Evolutionary conservation across 352 stramenopile genomes (phyloP).

Genomic region (Phytophthora sojae): DNA sequence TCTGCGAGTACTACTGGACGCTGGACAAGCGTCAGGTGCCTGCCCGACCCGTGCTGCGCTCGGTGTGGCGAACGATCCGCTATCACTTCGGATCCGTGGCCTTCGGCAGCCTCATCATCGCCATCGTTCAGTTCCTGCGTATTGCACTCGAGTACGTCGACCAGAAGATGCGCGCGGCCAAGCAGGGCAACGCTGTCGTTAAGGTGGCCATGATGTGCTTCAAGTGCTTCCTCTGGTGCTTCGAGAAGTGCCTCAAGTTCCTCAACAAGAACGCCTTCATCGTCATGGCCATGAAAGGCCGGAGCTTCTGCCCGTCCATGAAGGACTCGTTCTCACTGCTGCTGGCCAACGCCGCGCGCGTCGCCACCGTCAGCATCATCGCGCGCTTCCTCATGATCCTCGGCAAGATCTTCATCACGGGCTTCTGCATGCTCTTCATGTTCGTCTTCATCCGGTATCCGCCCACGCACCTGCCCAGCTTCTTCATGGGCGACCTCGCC

Average conservation of each 20-base stretch:
- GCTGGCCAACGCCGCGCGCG: constrained; percentile 93
- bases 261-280: constrained; percentile 93
- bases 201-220: constrained; percentile 89
- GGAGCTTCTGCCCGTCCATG: constrained; percentile 88
- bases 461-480: constrained; percentile 59
- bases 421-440: constrained; percentile 82
- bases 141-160: constrained; percentile 85
- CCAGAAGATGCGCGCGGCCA: constrained; percentile 68
- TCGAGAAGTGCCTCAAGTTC: constrained; percentile 92
- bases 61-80: constrained; percentile 69
- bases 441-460: constrained; percentile 83
- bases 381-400: constrained; percentile 86
- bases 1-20: constrained; percentile 92
- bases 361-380: constrained; percentile 89
- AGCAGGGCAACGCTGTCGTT: constrained; percentile 71
- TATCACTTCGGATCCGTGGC: constrained; percentile 89
- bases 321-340: constrained; percentile 97
- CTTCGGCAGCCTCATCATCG: constrained; percentile 89
- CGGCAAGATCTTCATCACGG: constrained; percentile 90
- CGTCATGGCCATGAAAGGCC: constrained; percentile 89
- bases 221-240: constrained; percentile 89
- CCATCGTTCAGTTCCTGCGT: constrained; percentile 83
- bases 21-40: constrained; percentile 71
- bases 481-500: constrained; percentile 78
- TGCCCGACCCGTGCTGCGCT: constrained; percentile 57